A percentile compares a stretch with the other conserved stretches of the same genome.
Conservation (phyloP, 345 rosid genomes). For the Euphorbia tirucalli region DNA sequence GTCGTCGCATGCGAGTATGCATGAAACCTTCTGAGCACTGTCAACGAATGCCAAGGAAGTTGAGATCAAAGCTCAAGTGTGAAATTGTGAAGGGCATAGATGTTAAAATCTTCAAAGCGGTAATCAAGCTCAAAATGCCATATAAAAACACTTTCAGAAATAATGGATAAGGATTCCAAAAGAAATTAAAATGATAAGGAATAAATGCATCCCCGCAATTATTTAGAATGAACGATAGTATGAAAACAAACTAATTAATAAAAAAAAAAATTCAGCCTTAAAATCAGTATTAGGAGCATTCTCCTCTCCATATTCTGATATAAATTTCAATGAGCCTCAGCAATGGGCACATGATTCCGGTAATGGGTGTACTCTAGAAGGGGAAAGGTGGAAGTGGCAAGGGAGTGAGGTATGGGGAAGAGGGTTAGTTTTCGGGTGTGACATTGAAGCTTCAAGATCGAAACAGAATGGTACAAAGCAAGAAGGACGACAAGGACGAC, state of each 20-base stretch:
- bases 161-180: not conserved
- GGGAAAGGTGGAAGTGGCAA: no score
- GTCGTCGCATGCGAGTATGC: conserved; percentile 95
- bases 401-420: no score
- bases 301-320: not conserved
- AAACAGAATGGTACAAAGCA: no score
- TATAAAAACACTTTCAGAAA: not conserved
- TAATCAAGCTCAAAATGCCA: not conserved
- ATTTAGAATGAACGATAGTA: not conserved
- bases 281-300: not conserved
- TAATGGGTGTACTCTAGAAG: no score
- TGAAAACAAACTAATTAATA: not conserved
- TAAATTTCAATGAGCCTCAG: no score
- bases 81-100: not conserved
- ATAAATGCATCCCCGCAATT: not conserved
- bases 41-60: conserved; percentile 15
- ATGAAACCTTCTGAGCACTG: conserved; percentile 95
- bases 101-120: not conserved
- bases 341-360: no score
- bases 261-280: not conserved
- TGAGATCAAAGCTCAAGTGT: not conserved
- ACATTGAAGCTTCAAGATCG: no score
- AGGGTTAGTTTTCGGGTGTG: no score
- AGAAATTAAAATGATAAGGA: not conserved
- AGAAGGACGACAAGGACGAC: no score